Conservation (phyloP, 2,329 filamentous ascomycete genomes). For the Diaporthe velutina region DNA sequence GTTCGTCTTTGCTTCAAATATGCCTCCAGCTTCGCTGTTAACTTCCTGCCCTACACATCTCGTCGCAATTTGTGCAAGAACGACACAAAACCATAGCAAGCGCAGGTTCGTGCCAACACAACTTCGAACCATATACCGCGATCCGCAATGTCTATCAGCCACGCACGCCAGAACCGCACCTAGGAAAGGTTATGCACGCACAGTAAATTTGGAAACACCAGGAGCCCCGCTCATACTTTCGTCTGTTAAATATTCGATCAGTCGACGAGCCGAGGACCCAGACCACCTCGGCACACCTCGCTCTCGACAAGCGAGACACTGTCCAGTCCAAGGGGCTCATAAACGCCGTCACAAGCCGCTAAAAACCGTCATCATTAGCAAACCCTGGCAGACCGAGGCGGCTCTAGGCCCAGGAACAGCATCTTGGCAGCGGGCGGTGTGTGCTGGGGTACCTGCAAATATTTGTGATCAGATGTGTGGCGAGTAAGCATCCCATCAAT, state of each 20-base stretch:
- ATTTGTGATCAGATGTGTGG: not conserved
- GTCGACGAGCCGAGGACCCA: not conserved
- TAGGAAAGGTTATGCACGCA: too few species aligned
- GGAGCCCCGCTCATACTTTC: too few species aligned
- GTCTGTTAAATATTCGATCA: not conserved
- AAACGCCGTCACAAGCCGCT: not conserved
- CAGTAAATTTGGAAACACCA: too few species aligned
- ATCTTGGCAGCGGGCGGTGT: not conserved
- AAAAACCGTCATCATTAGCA: not conserved
- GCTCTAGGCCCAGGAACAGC: not conserved
- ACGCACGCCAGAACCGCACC: too few species aligned
- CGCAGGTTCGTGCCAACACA: too few species aligned
- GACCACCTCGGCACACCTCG: not conserved
- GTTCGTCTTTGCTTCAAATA: too few species aligned
- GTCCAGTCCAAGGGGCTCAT: not conserved
- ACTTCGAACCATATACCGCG: too few species aligned
- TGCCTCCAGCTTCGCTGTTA: too few species aligned
- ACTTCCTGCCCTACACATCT: too few species aligned
- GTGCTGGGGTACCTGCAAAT: not conserved
- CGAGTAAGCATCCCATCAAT: not conserved
- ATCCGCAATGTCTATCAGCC: too few species aligned
- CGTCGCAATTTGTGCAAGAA: too few species aligned
- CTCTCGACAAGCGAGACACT: not conserved
- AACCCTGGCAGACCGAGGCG: not conserved
- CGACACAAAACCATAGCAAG: too few species aligned